Evolutionary conservation across 495 filamentous ascomycete species (phyloP), one percentile per base, ranked within the genome.

Genomic region (Penicillium ochrochloron): DNA sequence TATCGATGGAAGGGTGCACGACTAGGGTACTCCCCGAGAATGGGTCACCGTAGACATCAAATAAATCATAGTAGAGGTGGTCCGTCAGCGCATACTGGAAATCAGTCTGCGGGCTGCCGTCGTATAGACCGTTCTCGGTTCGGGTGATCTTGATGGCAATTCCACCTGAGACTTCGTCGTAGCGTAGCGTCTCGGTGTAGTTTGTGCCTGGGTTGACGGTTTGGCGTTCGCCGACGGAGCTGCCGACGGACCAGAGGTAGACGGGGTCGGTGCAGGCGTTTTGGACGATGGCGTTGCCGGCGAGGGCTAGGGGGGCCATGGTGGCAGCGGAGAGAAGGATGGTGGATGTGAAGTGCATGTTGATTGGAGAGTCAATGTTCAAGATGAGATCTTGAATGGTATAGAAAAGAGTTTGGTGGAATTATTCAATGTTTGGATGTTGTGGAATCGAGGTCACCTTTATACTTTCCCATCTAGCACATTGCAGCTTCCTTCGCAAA

Each of bases 211-310:
- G 63, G 7, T 67, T 33, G 48, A 88, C 66, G 31, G 76, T 80
- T 57, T 77, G 73, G 58, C 73, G 70, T 0, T 73, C 70, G 27
- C 76, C 72, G 60, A 86, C 70, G n/a, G 74, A 59, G 59, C 68
- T 61, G 56, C 83, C 85, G 48, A 88, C 85, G 14, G 84, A 84
- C 85, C 85, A 87, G 60, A 86, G 68, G 65, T 86, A 84, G 48
- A 86, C 77, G 29, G 77, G 63, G 58, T 52, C 35, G 60, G 59
- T 15, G 76, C 83, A 87, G 56, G 80, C 79, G 75, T 88, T 88
- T 60, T 74, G 61, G 11, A 88, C 83, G 55, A 77, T 59, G 55
- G 86, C 86, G 54, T 75, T 73, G 68, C 85, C 84, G 51, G 83
- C 56, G 4, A 42, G 37, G 55, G 64, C 72, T 11, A 78, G 58